Base-by-base conservation (phyloP, 306 rosid species). In the Myrica gale region DNA sequence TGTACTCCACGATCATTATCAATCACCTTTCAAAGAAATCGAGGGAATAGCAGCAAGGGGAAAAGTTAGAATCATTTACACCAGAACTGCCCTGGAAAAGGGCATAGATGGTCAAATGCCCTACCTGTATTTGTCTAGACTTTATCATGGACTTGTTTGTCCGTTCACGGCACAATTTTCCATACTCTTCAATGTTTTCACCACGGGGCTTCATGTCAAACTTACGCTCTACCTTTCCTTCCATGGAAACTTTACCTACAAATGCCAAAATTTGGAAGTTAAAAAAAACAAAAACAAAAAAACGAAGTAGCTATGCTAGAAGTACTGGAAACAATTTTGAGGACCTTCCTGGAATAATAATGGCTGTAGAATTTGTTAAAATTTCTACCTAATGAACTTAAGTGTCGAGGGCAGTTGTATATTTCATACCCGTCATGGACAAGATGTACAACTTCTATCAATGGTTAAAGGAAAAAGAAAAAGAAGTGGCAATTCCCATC, bases 141-240 rank as follows among this genome's bases (percentile, higher is more conserved):
- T 87, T 92, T 57, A 92, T 82, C 96, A 85, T 89, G 80, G 99
- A 92, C 72, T 88, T 92, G 75, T 83, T 87, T 70, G 99, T 95
- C 88, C 99, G 88, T 85, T 95, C 99, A 11, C 99, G 93, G 77
- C 99, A 95, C 84, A 95, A 68, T 82, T 73, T 95, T 13, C 97
- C 99, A 76, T 95, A 95, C 79, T 87, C 92, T 74, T 90, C 99
- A 48, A 95, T 78, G 86, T 95, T 90, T 83, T 87, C 88, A 56
- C 95, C 88, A 56, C 91, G 99, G 68, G 97, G 99, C 85, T 92
- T 95, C 99, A 95, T 92, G 77, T 95, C 99, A 84, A 95, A 95
- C 79, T 95, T 95, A 77, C 89, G 97, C 78, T 95, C 99, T 58
- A 95, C 97, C 79, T 95, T 95, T 78, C 99, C 99, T 79, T 92